Evolutionary conservation across 2,329 filamentous ascomycete species (phyloP), one percentile per base, ranked within the genome.

Genomic region (Trichoderma guizhouense): DNA sequence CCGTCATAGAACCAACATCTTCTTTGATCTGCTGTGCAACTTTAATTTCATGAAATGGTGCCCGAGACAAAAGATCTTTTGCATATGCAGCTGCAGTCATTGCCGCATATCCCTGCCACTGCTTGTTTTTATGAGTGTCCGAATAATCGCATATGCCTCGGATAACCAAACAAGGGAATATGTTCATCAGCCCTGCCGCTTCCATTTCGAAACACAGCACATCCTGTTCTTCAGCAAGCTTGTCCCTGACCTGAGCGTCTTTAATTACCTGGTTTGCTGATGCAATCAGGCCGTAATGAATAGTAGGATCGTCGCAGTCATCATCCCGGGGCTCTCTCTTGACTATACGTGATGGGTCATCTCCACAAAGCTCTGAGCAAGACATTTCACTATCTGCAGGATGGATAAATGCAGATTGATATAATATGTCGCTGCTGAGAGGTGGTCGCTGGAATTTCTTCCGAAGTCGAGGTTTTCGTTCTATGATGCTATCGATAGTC

Each of bases 301-400:
- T 47, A 1, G 9, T 7, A 3, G 43, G 43, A 47, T 12, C 0
- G 9, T 47, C 43, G 18, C 2, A 5, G 18, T 21, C n/a, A 21
- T 47, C n/a, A 0, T 21, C 43, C 9, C 43, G 43, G 2, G n/a
- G 43, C 43, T 21, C 0, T 47, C 43, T 1, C 1, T 2, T 5
- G n/a, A 47, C 5, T 12, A 12, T 47, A 1, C n/a, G n/a, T 47
- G n/a, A 47, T 1, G 43, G 43, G n/a, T 47, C 43, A 47, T 6
- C n/a, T 11, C n/a, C 43, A 1, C 43, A 47, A 47, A 21, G 18
- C 1, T 47, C 43, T 6, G 4, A 1, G n/a, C 43, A 47, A 9
- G 43, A 6, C 0, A 6, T 12, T 1, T 47, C 43, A 3, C 1
- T 47, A 6, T 6, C n/a, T 21, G 1, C 0, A 21, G 43, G 43